A percentile compares a stretch with the other conserved stretches of the same genome.
Evolutionary conservation across 331 rosid genomes (phyloP).

Genomic region (Malus hybrid): DNA sequence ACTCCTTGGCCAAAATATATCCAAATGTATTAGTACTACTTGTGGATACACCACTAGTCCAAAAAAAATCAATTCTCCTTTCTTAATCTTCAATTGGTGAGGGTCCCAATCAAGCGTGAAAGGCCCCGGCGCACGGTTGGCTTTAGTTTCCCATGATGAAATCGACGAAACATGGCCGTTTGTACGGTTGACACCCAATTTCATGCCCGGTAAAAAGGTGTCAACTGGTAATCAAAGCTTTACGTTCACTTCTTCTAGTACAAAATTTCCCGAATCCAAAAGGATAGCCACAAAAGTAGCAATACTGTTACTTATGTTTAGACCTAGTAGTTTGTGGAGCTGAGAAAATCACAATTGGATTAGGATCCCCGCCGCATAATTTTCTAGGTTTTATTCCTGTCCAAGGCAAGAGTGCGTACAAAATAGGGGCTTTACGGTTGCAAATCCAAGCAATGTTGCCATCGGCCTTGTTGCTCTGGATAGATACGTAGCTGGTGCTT

Average conservation of each 20-base stretch:
- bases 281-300: neutral
- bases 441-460: neutral
- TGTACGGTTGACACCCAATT: neutral
- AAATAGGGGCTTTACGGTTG: neutral
- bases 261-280: neutral
- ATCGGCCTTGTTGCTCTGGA: neutral
- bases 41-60: neutral
- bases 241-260: neutral
- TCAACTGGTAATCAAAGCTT: constrained; percentile 5
- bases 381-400: neutral
- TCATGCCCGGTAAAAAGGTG: constrained; percentile 3
- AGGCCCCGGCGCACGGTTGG: neutral
- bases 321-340: no score
- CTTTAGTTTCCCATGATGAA: neutral
- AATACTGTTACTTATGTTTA: no score
- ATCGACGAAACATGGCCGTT: neutral
- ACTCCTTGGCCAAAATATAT: neutral
- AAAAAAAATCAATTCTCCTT: neutral
- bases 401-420: neutral
- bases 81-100: neutral
- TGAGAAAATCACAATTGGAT: neutral
- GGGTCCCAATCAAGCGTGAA: constrained; percentile 3
- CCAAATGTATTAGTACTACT: neutral
- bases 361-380: neutral
- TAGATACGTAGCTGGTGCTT: neutral